Base-by-base conservation (phyloP, 2,329 filamentous ascomycete species). In the Hypoxylon sp. region DNA sequence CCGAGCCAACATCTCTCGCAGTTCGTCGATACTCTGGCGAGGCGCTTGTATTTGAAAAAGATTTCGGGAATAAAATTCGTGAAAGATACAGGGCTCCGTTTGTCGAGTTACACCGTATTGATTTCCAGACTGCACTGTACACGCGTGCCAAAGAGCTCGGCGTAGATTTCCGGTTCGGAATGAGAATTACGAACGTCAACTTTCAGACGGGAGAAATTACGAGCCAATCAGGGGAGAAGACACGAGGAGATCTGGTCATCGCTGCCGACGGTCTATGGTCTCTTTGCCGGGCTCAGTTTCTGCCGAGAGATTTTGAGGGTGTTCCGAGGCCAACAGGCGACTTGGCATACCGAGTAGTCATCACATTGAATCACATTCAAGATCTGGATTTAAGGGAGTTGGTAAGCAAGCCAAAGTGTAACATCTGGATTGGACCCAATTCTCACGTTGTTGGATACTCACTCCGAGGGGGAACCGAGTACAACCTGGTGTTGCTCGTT, bases 211-310 rank as follows among this genome's bases (percentile, higher is more conserved):
- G 83, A 0, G 79, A 79, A 3, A 74, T 87, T 0, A 80, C 73
- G 1, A 82, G 81, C 0, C 76, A 77, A 4, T 73, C 74, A 3
- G 86, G 84, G 0, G 19, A 44, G 1, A 77, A 71, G 1, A 80
- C 82, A 1, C 75, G 76, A 0, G 86, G 82, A 1, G 88, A 91
- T 70, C 77, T 91, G 6, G 79, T 92, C 4, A 82, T 92, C 1
- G 89, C 84, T 0, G 88, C 89, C 0, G 90, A 92, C 68, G 90
- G 90, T 0, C 78, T 92, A 0, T 90, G 88, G 87, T 90, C 88
- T 1, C 80, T 80, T 11, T 88, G 85, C 48, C 82, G 89, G 0
- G 81, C 84, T 55, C 78, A 79, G 2, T 84, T 87, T 15, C 75
- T 87, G 0, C 82, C 82, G 0, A 78, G 74, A 0, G 78, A 80